These are phyloP conservation scores for Penicillium coprophilum DNA, from an alignment of 495 filamentous ascomycete genomes.

Conservation along the genomic window DNA sequence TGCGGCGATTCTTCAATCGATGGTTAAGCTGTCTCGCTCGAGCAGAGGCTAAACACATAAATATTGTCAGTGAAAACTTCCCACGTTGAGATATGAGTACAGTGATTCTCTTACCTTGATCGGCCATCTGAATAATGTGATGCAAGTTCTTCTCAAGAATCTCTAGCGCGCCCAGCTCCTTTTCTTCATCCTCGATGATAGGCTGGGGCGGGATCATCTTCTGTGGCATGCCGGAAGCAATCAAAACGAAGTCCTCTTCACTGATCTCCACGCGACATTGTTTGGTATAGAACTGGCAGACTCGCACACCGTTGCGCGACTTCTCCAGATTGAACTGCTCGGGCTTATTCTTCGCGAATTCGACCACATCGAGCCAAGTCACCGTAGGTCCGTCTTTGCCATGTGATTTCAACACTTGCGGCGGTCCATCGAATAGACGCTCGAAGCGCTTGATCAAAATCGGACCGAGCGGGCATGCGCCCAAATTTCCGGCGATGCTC, in stretches of 20 bases:
- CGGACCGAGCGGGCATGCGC: slow-evolving; percentile 77
- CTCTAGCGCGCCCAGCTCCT: slow-evolving; percentile 78
- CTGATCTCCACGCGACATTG: slow-evolving; percentile 80
- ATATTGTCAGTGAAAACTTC: slow-evolving; percentile 10
- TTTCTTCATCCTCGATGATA: slow-evolving; percentile 81
- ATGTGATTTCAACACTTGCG: slow-evolving; percentile 64
- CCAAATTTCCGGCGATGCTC: slow-evolving; percentile 80
- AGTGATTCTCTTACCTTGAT: slow-evolving; percentile 61
- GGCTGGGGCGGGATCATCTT: slow-evolving; percentile 81
- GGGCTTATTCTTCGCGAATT: slow-evolving; percentile 78
- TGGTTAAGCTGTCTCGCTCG: slow-evolving; percentile 82
- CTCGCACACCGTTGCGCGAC: slow-evolving; percentile 61
- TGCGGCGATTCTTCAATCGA: slow-evolving; percentile 70
- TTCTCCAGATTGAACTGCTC: slow-evolving; percentile 75
- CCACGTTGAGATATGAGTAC: not conserved
- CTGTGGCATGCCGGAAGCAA: slow-evolving; percentile 77
- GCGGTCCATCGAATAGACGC: slow-evolving; percentile 77
- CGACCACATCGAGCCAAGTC: slow-evolving; percentile 81
- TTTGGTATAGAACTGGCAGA: slow-evolving; percentile 79
- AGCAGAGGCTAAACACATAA: slow-evolving; percentile 57
- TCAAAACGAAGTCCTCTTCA: slow-evolving; percentile 82
- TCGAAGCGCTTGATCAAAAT: slow-evolving; percentile 84
- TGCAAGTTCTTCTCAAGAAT: slow-evolving; percentile 75
- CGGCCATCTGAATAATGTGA: slow-evolving; percentile 73
- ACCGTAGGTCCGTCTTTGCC: slow-evolving; percentile 62